A percentile compares a stretch with the other conserved stretches of the same genome.
Conservation (phyloP, 2,329 filamentous ascomycete genomes). For the Alternaria gansuensis region DNA sequence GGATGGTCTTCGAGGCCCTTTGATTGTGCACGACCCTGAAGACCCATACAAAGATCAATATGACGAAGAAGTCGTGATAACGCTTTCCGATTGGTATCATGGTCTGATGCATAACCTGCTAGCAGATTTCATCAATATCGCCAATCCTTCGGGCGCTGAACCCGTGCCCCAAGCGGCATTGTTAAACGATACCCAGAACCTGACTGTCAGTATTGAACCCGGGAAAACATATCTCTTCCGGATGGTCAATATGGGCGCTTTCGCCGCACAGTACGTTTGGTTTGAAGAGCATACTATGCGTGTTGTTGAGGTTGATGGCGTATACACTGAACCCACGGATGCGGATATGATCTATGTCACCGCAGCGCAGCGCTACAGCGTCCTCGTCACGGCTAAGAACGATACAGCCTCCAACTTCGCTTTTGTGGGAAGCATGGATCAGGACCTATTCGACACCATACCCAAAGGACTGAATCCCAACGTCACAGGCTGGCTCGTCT, state of each 20-base stretch:
- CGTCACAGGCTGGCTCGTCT: slow-evolving; percentile 65
- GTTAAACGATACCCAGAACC: slow-evolving; percentile 68
- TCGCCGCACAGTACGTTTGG: slow-evolving; percentile 74
- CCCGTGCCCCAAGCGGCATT: slow-evolving; percentile 72
- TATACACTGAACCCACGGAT: slow-evolving; percentile 67
- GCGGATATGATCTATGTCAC: slow-evolving; percentile 71
- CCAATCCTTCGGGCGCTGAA: slow-evolving; percentile 68
- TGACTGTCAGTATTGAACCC: slow-evolving; percentile 57
- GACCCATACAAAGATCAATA: slow-evolving; percentile 63
- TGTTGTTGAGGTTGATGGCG: slow-evolving; percentile 75
- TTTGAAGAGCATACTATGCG: slow-evolving; percentile 72
- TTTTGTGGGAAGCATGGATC: slow-evolving; percentile 63
- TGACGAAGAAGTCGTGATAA: slow-evolving; percentile 69
- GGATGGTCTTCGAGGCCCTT: slow-evolving; percentile 72
- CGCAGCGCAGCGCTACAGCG: slow-evolving; percentile 75
- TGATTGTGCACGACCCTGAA: slow-evolving; percentile 70
- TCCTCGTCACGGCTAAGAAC: slow-evolving; percentile 69
- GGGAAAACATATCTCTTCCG: slow-evolving; percentile 70
- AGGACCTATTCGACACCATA: slow-evolving; percentile 70
- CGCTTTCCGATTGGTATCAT: slow-evolving; percentile 79
- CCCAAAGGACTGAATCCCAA: slow-evolving; percentile 74
- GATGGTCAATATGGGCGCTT: slow-evolving; percentile 74
- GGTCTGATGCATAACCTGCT: slow-evolving; percentile 61
- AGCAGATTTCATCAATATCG: slow-evolving; percentile 56
- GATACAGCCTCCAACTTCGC: slow-evolving; percentile 66